Conservation (phyloP, 352 stramenopile species). For the Globisporangium polare region DNA sequence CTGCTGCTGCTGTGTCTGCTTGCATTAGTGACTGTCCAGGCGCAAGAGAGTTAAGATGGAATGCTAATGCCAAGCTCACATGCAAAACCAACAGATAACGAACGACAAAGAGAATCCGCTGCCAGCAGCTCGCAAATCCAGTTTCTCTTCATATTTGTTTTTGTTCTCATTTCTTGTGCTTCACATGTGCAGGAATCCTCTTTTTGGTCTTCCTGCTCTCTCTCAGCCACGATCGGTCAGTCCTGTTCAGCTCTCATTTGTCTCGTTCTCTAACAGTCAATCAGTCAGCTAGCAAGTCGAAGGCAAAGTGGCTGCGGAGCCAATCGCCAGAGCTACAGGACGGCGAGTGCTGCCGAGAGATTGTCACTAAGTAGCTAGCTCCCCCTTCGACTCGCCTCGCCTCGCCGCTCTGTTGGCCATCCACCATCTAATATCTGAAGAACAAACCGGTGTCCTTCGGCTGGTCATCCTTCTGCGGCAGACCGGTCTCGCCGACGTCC, state of each 20-base stretch:
- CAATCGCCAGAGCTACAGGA: not conserved
- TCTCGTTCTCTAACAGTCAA: not conserved
- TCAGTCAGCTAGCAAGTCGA: not conserved
- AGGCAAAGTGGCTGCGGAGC: not conserved
- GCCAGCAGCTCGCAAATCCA: conserved; percentile 18
- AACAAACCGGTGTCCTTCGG: conserved; percentile 81
- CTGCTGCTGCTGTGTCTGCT: not conserved
- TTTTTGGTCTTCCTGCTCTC: conserved; percentile 6
- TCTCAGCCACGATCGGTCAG: not conserved
- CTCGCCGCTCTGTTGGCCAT: not conserved
- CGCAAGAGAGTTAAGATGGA: conserved; percentile 10
- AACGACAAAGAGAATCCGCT: not conserved
- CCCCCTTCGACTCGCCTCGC: no score
- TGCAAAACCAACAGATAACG: conserved; percentile 2
- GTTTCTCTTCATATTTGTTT: conserved; percentile 36
- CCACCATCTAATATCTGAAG: conserved; percentile 84
- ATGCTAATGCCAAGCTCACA: not conserved
- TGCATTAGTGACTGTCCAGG: conserved; percentile 9
- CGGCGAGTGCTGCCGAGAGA: not conserved
- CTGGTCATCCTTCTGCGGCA: conserved; percentile 65
- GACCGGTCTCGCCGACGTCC: conserved; percentile 74
- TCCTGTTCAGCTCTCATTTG: not conserved
- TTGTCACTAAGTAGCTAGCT: not conserved
- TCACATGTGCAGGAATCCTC: conserved; percentile 7
- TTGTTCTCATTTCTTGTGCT: conserved; percentile 15